Base-by-base conservation (phyloP, 2,329 filamentous ascomycete genomes). In the Phaeomoniella chlamydospora region DNA sequence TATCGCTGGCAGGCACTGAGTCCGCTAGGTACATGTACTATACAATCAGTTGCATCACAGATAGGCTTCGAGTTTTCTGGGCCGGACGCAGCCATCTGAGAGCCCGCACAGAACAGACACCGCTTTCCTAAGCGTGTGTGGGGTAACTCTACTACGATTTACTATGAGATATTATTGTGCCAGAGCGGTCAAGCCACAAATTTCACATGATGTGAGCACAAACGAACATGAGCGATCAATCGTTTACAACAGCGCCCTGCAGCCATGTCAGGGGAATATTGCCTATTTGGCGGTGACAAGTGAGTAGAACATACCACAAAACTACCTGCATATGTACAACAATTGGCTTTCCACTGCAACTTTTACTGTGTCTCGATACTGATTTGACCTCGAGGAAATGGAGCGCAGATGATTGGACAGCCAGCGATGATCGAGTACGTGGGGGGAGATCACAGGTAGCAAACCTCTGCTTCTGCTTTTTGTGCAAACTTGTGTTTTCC, bases 361-460 rank as follows among this genome's bases (percentile, higher is more conserved):
- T n/a, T 6, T 9, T 9, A 26, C 9, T 26, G n/a, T n/a, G 9
- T 9, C 22, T n/a, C 6, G 22, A 26, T 9, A n/a, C 22, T 26
- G 22, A 26, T 4, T 33, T 37, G 32, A 29, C 22, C 30, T 37
- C 19, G 34, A 47, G 45, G 35, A 40, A 41, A 22, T 83, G 79
- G 77, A 55, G 64, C 15, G 50, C 64, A 1, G 53, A 59, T 35
- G 66, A 72, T 43, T 88, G 80, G 80, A 76, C 70, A 5, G 63
- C 73, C 11, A 77, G 73, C 36, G 80, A 88, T 53, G 83, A 88
- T 55, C 67, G 75, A 18, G 80, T 88, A n/a, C 74, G 82, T 31
- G 80, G 80, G 39, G 83, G 83, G 35, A 68, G 67, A 40, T 84
- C 78, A 29, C 57, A 66, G 50, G 64, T 67, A 54, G 29, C 41